Evolutionary conservation across 1,284 basidiomycete genomes (phyloP).

Genomic region (Sporisorium scitamineum): DNA sequence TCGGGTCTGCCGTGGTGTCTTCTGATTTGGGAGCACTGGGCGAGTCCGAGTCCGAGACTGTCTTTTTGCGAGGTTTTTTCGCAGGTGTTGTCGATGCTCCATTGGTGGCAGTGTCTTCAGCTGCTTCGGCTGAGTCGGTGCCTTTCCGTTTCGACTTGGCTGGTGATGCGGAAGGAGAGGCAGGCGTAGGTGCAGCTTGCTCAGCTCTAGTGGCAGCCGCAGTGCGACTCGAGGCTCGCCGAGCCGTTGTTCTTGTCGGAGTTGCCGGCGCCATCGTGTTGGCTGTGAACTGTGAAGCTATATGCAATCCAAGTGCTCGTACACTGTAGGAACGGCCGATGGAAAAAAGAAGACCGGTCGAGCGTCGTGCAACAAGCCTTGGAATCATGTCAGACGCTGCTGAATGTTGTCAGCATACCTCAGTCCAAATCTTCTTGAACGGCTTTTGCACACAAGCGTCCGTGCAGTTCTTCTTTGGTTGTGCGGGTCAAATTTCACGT

Average conservation of each 20-base stretch:
- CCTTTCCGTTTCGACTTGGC: constrained; percentile 36
- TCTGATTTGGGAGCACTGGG: constrained; percentile 31
- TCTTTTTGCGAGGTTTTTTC: constrained; percentile 44
- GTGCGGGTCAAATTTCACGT: constrained; percentile 25
- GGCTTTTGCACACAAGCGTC: background rate
- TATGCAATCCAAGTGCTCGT: background rate
- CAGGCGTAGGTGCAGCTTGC: background rate
- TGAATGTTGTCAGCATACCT: too few relatives aligned
- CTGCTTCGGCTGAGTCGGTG: constrained; percentile 3
- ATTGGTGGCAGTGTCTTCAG: background rate
- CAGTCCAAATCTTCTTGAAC: background rate
- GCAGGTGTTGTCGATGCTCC: constrained; percentile 6
- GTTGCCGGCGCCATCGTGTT: constrained; percentile 19
- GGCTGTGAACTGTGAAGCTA: background rate
- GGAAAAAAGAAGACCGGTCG: background rate
- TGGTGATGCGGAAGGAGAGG: constrained; percentile 10
- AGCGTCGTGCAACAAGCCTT: background rate
- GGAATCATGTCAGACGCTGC: background rate
- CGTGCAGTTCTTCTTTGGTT: constrained; percentile 1
- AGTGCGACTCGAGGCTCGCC: constrained; percentile 24
- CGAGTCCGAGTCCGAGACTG: constrained; percentile 33
- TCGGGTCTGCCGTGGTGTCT: constrained; percentile 39
- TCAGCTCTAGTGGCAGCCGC: background rate
- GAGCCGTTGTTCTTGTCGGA: background rate
- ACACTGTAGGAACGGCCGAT: background rate